A percentile compares a stretch with the other conserved stretches of the same genome.
Conservation (phyloP, 2,329 filamentous ascomycete genomes). For the Microsporum canis region DNA sequence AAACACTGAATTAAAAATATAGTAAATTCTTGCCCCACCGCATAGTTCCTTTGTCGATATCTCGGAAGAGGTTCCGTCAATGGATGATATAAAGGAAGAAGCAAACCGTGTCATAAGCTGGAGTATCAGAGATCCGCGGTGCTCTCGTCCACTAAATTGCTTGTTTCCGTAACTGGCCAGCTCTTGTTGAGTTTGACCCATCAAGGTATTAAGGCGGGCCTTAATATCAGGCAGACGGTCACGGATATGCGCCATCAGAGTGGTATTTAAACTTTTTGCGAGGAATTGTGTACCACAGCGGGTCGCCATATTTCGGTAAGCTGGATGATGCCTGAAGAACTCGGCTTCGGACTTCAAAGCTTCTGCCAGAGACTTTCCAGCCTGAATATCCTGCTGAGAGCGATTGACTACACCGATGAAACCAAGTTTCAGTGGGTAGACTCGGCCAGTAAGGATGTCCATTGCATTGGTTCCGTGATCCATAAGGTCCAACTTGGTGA, state of each 20-base stretch:
- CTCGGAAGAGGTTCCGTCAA: conserved; percentile 95
- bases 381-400: conserved; percentile 95
- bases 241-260: conserved; percentile 90
- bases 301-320: conserved; percentile 89
- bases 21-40: conserved; percentile 89
- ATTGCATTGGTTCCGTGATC: conserved; percentile 96
- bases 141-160: conserved; percentile 94
- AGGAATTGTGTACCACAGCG: conserved; percentile 90
- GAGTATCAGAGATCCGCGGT: conserved; percentile 84
- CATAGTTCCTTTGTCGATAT: conserved; percentile 98
- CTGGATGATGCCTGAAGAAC: conserved; percentile 94
- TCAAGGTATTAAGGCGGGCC: conserved; percentile 88
- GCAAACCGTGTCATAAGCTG: conserved; percentile 98
- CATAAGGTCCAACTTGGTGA: conserved; percentile 97
- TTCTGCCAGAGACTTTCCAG: conserved; percentile 86
- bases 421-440: conserved; percentile 91
- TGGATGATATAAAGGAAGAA: conserved; percentile 94
- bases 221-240: conserved; percentile 96
- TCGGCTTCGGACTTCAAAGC: conserved; percentile 81
- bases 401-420: conserved; percentile 98
- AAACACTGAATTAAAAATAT: conserved; percentile 98
- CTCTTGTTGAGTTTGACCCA: conserved; percentile 99
- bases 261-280: conserved; percentile 88
- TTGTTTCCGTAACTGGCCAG: conserved; percentile 95
- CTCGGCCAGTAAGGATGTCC: conserved; percentile 91